Base-by-base conservation (phyloP, 352 stramenopile species). In the Aphanomyces cochlioides region DNA sequence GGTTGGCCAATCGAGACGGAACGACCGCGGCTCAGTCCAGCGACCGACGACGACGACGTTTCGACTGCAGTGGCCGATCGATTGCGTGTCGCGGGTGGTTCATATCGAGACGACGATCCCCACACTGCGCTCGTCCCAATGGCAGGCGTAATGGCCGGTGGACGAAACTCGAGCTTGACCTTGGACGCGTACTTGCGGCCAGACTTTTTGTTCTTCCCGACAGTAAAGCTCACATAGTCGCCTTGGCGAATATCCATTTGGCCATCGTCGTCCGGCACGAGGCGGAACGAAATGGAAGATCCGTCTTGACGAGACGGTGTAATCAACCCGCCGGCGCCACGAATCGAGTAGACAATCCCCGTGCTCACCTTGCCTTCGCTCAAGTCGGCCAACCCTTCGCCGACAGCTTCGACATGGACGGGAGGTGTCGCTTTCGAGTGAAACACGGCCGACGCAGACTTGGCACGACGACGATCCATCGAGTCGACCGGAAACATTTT, bases 131-230 rank as follows among this genome's bases (percentile, higher is more conserved):
- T 12, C 10, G 43, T 50, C 10, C 8, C 39, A 34, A 41, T 60
- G 2, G 67, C 74, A 4, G 82, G 89, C 36, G 87, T 41, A 60
- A 77, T 91, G 7, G 79, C 72, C 4, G 87, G 87, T 15, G 87
- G 87, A 47, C 87, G 87, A 73, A 93, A 95, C 78, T 95, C 87
- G 67, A 95, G 75, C 78, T 92, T 93, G 67, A 95, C 87, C 63
- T 95, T 95, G 57, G 83, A 92, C 47, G 87, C 87, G 67, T 95
- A 95, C 70, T 95, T 95, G 65, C 87, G 87, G 19, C 85, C 87
- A 38, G 85, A 93, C 77, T 95, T 95, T 71, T 95, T 95, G 80
- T 95, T 95, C 78, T 95, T 95, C 38, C 87, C 87, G 37, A 95
- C 87, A 0, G 87, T 95, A 73, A 95, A 95, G 15, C 85, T 93